Conservation (phyloP, 129 eudicot genomes). For the Tagetes erecta region DNA sequence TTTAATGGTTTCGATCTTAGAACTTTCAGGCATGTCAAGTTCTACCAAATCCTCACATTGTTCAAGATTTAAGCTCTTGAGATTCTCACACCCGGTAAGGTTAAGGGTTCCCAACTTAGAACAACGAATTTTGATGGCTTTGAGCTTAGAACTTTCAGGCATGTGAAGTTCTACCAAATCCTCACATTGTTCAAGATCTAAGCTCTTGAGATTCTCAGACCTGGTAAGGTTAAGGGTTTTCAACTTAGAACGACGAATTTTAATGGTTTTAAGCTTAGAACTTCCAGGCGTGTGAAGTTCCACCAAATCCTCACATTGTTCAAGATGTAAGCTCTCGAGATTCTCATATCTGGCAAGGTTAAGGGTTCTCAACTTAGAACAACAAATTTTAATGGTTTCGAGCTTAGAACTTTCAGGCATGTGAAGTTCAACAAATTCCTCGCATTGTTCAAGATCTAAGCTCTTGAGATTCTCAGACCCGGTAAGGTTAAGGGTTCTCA, state of each 20-base stretch:
- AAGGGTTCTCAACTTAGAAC: not conserved
- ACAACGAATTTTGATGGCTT: too few relatives aligned
- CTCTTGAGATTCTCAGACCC: not conserved
- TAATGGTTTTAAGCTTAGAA: not conserved
- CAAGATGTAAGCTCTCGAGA: not conserved
- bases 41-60: too few relatives aligned
- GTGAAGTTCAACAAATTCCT: not conserved
- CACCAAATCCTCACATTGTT: not conserved
- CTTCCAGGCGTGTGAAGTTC: not conserved
- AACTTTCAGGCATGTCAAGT: too few relatives aligned
- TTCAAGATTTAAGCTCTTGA: too few relatives aligned
- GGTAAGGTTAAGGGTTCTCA: not conserved
- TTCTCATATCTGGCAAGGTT: not conserved
- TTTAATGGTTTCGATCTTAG: too few relatives aligned
- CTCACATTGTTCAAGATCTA: too few relatives aligned
- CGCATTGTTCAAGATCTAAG: not conserved
- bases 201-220: too few relatives aligned
- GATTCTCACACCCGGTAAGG: too few relatives aligned
- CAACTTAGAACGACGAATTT: not conserved
- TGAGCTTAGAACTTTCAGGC: too few relatives aligned
- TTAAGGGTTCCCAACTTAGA: too few relatives aligned
- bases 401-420: not conserved
- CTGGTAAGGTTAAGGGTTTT: slow-evolving; percentile 1
- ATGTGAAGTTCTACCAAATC: too few relatives aligned
- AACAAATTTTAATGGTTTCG: too few relatives aligned